phyloP scores from a whole-genome alignment of 306 rosid genomes.

The Vigna unguiculata region DNA sequence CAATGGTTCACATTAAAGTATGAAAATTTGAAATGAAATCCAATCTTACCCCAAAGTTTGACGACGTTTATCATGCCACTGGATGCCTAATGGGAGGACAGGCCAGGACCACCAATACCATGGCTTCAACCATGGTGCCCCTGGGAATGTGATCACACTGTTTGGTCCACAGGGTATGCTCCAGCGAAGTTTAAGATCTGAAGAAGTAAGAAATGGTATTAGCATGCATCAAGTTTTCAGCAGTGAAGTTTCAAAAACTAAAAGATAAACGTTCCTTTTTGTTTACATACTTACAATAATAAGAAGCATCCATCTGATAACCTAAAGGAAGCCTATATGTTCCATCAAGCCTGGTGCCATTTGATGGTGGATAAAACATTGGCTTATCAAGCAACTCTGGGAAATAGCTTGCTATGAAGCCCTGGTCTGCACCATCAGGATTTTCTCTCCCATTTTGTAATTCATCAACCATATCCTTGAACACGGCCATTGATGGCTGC shows the following conservation, averaged over 20 bases:
- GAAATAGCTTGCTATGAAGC: conserved; percentile 87
- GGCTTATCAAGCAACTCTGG: conserved; percentile 88
- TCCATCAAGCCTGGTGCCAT: conserved; percentile 80
- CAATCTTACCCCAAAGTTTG: conserved; percentile 76
- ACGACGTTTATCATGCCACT: conserved; percentile 84
- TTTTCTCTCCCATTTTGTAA: conserved; percentile 73
- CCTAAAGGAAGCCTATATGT: conserved; percentile 92
- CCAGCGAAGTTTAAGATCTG: conserved; percentile 90
- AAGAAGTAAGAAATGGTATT: background rate
- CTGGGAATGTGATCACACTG: conserved; percentile 90
- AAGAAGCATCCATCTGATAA: conserved; percentile 99
- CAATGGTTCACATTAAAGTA: background rate
- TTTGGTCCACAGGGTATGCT: conserved; percentile 98
- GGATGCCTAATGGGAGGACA: conserved; percentile 86
- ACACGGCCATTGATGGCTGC: conserved; percentile 86
- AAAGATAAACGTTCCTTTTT: background rate
- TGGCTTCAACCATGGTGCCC: conserved; percentile 98
- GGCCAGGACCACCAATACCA: conserved; percentile 99
- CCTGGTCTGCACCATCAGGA: conserved; percentile 98
- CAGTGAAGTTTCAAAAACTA: background rate
- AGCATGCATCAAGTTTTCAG: conserved; percentile 18
- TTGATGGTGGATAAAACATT: conserved; percentile 74
- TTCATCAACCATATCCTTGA: conserved; percentile 81
- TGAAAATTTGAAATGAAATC: background rate
- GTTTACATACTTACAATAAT: conserved; percentile 70